phyloP scores from a whole-genome alignment of 768 basidiomycete species.

The Trametes coccinea region DNA sequence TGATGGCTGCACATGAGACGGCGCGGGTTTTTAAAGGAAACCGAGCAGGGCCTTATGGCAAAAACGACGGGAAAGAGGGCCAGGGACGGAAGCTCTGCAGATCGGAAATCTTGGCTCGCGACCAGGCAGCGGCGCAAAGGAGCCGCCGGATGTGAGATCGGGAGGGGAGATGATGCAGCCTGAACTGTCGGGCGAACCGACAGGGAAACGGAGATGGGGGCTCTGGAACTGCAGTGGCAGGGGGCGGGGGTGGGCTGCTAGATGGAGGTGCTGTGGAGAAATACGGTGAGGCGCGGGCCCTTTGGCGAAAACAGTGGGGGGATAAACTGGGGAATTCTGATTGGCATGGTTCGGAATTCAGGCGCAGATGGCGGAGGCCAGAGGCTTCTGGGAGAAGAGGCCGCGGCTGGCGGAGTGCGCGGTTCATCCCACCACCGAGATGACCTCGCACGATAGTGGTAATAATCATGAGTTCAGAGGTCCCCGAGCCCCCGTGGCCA shows the following conservation, averaged over 20 bases:
- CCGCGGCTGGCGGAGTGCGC: conserved; percentile 11
- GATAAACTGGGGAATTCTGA: conserved; percentile 15
- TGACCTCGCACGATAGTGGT: conserved; percentile 4
- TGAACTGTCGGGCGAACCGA: neutral
- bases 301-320: conserved; percentile 7
- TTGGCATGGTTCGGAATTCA: conserved; percentile 18
- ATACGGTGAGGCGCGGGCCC: neutral
- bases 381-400: neutral
- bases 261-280: conserved; percentile 6
- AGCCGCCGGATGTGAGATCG: conserved; percentile 18
- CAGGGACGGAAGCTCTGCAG: conserved; percentile 10
- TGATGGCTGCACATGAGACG: conserved; percentile 24
- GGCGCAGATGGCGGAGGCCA: conserved; percentile 3
- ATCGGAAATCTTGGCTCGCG: conserved; percentile 19
- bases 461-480: neutral
- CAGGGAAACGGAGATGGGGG: neutral
- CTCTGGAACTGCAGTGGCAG: neutral
- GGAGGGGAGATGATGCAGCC: conserved; percentile 4
- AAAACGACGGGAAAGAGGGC: neutral
- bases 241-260: neutral
- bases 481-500: neutral
- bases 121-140: conserved; percentile 9
- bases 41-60: neutral
- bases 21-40: conserved; percentile 20
- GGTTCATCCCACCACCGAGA: conserved; percentile 11